Percentiles rank a stretch among this genome's conserved stretches.
These are phyloP conservation scores for Penicillium sp. DNA, from an alignment of 2,329 filamentous ascomycete genomes.

Conservation along the genomic window DNA sequence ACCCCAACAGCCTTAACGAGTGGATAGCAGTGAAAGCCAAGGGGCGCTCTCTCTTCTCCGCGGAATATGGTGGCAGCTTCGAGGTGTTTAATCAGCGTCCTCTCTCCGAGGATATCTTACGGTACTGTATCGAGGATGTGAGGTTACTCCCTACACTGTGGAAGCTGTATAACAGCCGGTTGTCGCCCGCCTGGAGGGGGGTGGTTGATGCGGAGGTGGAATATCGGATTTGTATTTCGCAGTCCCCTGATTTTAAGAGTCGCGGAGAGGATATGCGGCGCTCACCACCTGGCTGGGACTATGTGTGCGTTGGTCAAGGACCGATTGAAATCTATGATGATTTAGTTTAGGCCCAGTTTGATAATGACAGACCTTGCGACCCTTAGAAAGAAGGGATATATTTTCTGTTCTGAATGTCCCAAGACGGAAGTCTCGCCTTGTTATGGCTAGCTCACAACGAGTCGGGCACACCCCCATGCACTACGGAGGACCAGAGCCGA, in stretches of 20 bases:
- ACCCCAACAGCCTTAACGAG: neutral
- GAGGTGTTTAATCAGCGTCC: slow-evolving; percentile 56
- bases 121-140: slow-evolving; percentile 57
- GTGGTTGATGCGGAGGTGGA: neutral
- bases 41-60: slow-evolving; percentile 20
- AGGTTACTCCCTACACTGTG: slow-evolving; percentile 5
- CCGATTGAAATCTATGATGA: too few relatives aligned
- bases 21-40: slow-evolving; percentile 27
- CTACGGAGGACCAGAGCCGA: too few relatives aligned
- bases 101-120: slow-evolving; percentile 41
- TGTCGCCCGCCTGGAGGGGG: neutral
- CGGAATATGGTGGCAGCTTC: slow-evolving; percentile 49
- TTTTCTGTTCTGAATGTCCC: too few relatives aligned
- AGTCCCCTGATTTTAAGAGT: neutral
- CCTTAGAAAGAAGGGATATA: too few relatives aligned
- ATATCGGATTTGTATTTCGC: neutral
- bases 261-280: too few relatives aligned
- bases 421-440: too few relatives aligned
- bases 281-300: too few relatives aligned
- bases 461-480: too few relatives aligned
- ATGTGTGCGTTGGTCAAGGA: too few relatives aligned
- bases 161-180: slow-evolving; percentile 1
- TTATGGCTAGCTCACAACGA: too few relatives aligned
- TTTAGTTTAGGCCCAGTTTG: too few relatives aligned
- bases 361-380: too few relatives aligned